Base-by-base conservation (phyloP, 257 asterid species). In the Anisodus acutangulus region DNA sequence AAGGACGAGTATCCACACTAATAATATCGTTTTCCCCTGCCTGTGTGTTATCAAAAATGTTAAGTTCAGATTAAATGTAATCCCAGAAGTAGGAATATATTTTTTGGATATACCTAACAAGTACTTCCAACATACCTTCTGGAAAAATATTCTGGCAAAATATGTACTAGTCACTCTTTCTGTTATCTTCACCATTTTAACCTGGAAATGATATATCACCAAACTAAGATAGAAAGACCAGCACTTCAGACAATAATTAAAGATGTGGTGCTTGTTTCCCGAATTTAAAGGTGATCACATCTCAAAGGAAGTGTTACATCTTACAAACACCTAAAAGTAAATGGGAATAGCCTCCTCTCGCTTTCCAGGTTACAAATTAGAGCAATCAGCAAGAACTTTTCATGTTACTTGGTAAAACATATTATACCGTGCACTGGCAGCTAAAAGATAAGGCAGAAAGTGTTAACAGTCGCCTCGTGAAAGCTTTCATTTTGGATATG, bases 1-100 rank as follows among this genome's bases (percentile, higher is more conserved):
- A 87, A 13, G 92, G 92, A 54, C 92, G 92, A 76, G 89, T 89
- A 72, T 87, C 90, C 71, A 89, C 89, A 59, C 85, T 66, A 4
- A 84, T 49, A 49, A 63, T 86, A 79, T 66, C 72, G 13, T 35
- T 83, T 58, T 80, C 92, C 72, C 90, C 92, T 59, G 88, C 82
- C 92, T 89, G 79, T 57, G 79, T 67, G 80, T 15, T 53, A 59
- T 78, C 8, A 67, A 47, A 55, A 10, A 49, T 6, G 19, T 72
- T 8, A 83, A 83, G 43, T n/a, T 58, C 8, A 79, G 45, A 59
- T 55, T 58, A 59, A 39, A 39, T 64, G 53, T 37, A 31, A 22
- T 31, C 57, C 17, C 68, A 79, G 62, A 79, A 78, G 41, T 54
- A 62, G 64, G 41, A 69, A 17, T 43, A 16, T 49, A 39, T 16